Base-by-base conservation (phyloP, 2,329 filamentous ascomycete species). In the Ophiostoma fasciatum region DNA sequence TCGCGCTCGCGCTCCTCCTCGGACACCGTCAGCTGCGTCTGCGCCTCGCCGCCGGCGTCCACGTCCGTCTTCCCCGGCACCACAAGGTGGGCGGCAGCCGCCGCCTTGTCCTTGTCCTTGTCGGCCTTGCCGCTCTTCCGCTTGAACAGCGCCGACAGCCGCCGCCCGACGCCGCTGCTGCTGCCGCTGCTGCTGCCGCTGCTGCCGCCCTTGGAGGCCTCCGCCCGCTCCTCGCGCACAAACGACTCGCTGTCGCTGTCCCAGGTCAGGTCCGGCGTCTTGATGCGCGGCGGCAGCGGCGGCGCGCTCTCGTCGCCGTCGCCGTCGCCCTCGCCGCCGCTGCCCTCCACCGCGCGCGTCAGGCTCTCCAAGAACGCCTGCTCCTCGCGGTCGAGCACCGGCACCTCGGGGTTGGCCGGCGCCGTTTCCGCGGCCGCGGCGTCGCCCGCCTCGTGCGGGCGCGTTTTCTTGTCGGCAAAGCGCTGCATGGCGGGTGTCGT, bases 321-420 rank as follows among this genome's bases (percentile, higher is more conserved):
- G 22, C 45, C 43, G 23, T 31, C 33, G 11, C 28, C 31, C 15
- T 39, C 45, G 23, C 30, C 33, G 11, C 28, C 31, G 18, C 39
- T 45, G 19, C 35, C 34, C 26, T 48, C 44, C 13, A 45, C 36
- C 3, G 29, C 13, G 18, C 7, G 28, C 11, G 74, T 63, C 31
- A 78, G 61, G 26, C 60, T 61, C 48, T 66, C 59, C 31, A 78
- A 60, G 52, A 76, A 78, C 14, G 56, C 52, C 53, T 75, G 68
- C 50, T 78, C 71, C 27, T 70, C 68, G 29, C 58, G 57, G 41
- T 65, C 59, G 30, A 78, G 61, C 21, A 78, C 55, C 1, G 66
- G 66, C 31, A 49, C 47, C n/a, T n/a, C n/a, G n/a, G n/a, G n/a
- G n/a, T n/a, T n/a, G n/a, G n/a, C n/a, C n/a, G n/a, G n/a, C n/a